Evolutionary conservation across 495 filamentous ascomycete species (phyloP).

Genomic region (Parachaetomium inaequale): DNA sequence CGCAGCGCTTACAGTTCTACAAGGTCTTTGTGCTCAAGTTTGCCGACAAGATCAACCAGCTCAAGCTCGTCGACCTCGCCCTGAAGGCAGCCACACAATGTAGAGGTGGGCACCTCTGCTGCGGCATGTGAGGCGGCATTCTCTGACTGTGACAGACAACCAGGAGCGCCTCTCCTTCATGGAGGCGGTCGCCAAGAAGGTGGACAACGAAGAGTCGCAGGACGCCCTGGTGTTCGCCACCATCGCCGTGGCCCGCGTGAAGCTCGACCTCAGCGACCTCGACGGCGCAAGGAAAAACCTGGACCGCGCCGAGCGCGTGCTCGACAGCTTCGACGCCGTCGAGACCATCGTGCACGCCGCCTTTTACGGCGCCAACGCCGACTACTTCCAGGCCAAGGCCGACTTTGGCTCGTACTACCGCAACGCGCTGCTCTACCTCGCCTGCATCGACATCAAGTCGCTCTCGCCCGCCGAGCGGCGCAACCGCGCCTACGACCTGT

Average conservation of each 20-base stretch:
- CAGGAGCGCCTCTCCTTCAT: conserved; percentile 86
- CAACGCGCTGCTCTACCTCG: conserved; percentile 96
- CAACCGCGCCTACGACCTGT: conserved; percentile 84
- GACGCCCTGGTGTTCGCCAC: conserved; percentile 95
- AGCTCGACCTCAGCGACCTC: conserved; percentile 70
- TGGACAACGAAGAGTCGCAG: conserved; percentile 88
- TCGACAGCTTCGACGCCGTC: conserved; percentile 91
- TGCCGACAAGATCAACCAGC: conserved; percentile 96
- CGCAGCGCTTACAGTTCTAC: conserved; percentile 84
- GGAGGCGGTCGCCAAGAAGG: conserved; percentile 75
- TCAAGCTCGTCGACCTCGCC: conserved; percentile 89
- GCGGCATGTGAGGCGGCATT: conserved; percentile 10
- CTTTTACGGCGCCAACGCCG: conserved; percentile 93
- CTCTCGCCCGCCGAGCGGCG: conserved; percentile 68
- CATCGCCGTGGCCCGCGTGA: conserved; percentile 83
- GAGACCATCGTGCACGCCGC: conserved; percentile 94
- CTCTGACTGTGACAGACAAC: conserved; percentile 56
- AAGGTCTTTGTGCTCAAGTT: conserved; percentile 94
- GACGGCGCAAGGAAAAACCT: conserved; percentile 79
- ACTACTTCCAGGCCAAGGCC: conserved; percentile 88
- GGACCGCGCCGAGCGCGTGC: conserved; percentile 77
- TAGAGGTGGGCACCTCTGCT: conserved; percentile 54
- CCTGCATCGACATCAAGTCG: conserved; percentile 80
- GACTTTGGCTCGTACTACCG: conserved; percentile 96
- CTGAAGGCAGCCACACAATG: conserved; percentile 83